phyloP scores from a whole-genome alignment of 2,329 filamentous ascomycete genomes.

The Cadophora gregata region DNA sequence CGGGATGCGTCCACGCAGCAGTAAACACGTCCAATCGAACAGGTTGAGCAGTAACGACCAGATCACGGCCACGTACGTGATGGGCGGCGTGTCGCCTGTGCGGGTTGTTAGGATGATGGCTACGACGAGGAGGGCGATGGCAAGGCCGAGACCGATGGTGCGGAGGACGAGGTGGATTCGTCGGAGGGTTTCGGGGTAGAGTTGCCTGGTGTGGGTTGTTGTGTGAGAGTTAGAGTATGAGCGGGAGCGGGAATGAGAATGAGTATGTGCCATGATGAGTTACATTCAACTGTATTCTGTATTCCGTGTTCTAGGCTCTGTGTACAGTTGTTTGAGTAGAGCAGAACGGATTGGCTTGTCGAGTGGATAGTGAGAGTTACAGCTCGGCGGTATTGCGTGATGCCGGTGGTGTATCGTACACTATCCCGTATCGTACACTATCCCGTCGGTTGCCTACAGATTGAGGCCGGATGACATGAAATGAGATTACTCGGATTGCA shows the following conservation, averaged over 20 bases:
- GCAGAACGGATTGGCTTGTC: not conserved
- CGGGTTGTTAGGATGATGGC: slow-evolving; percentile 15
- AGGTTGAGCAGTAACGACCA: slow-evolving; percentile 20
- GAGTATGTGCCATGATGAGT: slow-evolving; percentile 2
- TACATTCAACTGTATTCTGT: not conserved
- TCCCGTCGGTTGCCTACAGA: slow-evolving; percentile 7
- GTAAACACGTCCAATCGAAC: slow-evolving; percentile 19
- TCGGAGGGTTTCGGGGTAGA: slow-evolving; percentile 23
- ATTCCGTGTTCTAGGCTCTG: not conserved
- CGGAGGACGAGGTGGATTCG: slow-evolving; percentile 18
- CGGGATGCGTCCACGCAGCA: slow-evolving; percentile 9
- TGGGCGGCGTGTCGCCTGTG: slow-evolving; percentile 19
- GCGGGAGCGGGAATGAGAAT: not conserved
- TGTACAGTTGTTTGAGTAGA: not conserved
- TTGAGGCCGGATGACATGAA: slow-evolving; percentile 2
- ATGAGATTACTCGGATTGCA: slow-evolving; percentile 7
- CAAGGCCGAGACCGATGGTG: slow-evolving; percentile 17
- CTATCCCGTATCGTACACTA: not conserved
- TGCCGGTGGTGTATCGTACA: not conserved
- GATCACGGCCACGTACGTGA: slow-evolving; percentile 21
- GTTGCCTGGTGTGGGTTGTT: slow-evolving; percentile 6
- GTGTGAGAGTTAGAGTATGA: not conserved
- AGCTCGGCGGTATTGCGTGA: slow-evolving; percentile 1
- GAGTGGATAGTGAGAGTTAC: not conserved
- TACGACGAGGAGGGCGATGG: slow-evolving; percentile 25